These are phyloP conservation scores for Lodderomyces elongisporus DNA, from an alignment of 1,139 yeast genomes.

Conservation along the genomic window DNA sequence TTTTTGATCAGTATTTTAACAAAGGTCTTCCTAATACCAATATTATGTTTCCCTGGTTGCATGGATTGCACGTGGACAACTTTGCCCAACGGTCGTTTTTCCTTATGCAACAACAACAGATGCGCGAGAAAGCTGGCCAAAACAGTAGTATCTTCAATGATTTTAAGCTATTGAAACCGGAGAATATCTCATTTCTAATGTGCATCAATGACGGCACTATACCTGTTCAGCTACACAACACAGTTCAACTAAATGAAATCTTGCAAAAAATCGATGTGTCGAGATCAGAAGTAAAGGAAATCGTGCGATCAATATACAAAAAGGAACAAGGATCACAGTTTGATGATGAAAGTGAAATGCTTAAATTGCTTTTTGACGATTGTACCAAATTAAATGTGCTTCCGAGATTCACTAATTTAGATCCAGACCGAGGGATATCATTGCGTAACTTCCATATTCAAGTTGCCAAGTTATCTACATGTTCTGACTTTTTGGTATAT, in stretches of 20 bases:
- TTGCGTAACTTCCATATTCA: constrained; percentile 75
- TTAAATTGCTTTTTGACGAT: constrained; percentile 34
- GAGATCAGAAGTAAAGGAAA: constrained; percentile 27
- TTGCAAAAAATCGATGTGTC: constrained; percentile 44
- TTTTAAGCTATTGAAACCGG: constrained; percentile 14
- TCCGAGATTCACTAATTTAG: constrained; percentile 53
- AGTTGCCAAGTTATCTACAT: constrained; percentile 60
- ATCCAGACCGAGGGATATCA: constrained; percentile 65
- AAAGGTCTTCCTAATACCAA: constrained; percentile 62
- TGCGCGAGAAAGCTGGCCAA: constrained; percentile 1
- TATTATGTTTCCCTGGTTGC: constrained; percentile 85
- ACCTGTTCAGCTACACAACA: constrained; percentile 46
- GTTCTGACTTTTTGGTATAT: constrained; percentile 69
- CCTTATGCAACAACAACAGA: constrained; percentile 18
- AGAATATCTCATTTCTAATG: constrained; percentile 42
- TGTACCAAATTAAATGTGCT: constrained; percentile 38
- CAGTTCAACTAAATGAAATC: constrained; percentile 57
- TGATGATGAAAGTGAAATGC: constrained; percentile 4
- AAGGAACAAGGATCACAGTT: too few relatives aligned
- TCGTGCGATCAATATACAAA: constrained; percentile 18
- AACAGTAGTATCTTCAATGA: constrained; percentile 8
- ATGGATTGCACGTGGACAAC: constrained; percentile 58
- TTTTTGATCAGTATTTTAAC: constrained; percentile 46
- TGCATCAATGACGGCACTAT: constrained; percentile 33
- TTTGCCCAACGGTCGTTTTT: constrained; percentile 46